Conservation (phyloP, 2,329 filamentous ascomycete species). For the Calcarisporium arbuscula region DNA sequence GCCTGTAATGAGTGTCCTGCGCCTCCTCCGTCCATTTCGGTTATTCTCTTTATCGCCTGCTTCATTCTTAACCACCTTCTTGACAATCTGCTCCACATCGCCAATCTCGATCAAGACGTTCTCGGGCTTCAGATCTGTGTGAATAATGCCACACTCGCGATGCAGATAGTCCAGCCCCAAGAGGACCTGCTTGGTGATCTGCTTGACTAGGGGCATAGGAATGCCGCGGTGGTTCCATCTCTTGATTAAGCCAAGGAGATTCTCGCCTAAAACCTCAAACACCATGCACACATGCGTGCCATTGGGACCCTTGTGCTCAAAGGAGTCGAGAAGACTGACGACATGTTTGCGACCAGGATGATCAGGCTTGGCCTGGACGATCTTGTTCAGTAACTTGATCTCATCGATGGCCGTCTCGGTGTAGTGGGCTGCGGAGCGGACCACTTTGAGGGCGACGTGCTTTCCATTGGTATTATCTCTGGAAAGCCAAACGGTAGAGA, state of each 20-base stretch:
- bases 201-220: slow-evolving; percentile 92
- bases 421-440: slow-evolving; percentile 95
- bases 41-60: slow-evolving; percentile 74
- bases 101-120: slow-evolving; percentile 99
- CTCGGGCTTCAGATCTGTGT: slow-evolving; percentile 95
- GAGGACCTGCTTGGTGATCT: slow-evolving; percentile 97
- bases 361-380: slow-evolving; percentile 88
- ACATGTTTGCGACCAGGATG: slow-evolving; percentile 94
- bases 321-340: slow-evolving; percentile 91
- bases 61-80: slow-evolving; percentile 87
- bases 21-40: slow-evolving; percentile 80
- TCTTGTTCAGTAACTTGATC: slow-evolving; percentile 96
- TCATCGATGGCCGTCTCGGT: slow-evolving; percentile 98
- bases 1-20: slow-evolving; percentile 91
- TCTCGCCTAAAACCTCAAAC: slow-evolving; percentile 95
- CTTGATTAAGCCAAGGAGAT: slow-evolving; percentile 91
- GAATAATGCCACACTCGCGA: slow-evolving; percentile 96
- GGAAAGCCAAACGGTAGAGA: slow-evolving; percentile 89
- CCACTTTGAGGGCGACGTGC: slow-evolving; percentile 96
- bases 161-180: slow-evolving; percentile 94
- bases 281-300: slow-evolving; percentile 99
- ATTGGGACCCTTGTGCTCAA: slow-evolving; percentile 95
- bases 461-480: slow-evolving; percentile 82
- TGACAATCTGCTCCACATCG: slow-evolving; percentile 97
- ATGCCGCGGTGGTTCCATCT: slow-evolving; percentile 97